Conservation (phyloP, 2,329 filamentous ascomycete species). For the Ophiosphaerella narmari region DNA sequence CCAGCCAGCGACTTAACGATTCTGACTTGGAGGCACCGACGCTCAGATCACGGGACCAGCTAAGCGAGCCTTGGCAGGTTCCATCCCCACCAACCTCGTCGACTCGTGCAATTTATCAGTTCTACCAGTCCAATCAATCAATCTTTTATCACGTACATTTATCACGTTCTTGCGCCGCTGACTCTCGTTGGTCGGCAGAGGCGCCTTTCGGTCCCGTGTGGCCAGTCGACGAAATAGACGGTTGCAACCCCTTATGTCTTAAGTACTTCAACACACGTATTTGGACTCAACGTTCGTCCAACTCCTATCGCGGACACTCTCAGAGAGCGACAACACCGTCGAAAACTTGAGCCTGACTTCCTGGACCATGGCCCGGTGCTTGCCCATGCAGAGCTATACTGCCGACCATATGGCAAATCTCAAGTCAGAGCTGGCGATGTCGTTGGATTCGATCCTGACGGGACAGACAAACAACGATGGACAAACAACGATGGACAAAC, state of each 20-base stretch:
- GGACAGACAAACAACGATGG: conserved; percentile 56
- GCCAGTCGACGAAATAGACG: no score
- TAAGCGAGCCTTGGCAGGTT: no score
- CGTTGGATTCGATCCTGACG: conserved; percentile 53
- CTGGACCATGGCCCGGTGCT: conserved; percentile 2
- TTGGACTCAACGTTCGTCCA: conserved; percentile 57
- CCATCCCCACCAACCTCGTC: no score
- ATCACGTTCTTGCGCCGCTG: no score
- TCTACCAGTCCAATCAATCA: no score
- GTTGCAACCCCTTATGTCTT: conserved; percentile 72
- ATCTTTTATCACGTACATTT: no score
- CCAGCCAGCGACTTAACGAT: no score
- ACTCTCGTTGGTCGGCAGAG: no score
- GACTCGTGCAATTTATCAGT: no score
- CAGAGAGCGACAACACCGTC: conserved; percentile 5
- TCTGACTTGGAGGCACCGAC: no score
- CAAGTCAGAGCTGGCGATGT: conserved; percentile 54
- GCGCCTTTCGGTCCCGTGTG: no score
- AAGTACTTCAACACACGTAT: conserved; percentile 68
- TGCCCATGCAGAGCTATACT: not conserved
- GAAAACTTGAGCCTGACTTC: conserved; percentile 24
- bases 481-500: conserved; percentile 60
- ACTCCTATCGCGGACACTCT: conserved; percentile 13
- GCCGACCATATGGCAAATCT: conserved; percentile 6
- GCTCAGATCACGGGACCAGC: no score